Evolutionary conservation across 2,329 filamentous ascomycete genomes (phyloP).

Genomic region (Sclerotinia sclerotiorum): DNA sequence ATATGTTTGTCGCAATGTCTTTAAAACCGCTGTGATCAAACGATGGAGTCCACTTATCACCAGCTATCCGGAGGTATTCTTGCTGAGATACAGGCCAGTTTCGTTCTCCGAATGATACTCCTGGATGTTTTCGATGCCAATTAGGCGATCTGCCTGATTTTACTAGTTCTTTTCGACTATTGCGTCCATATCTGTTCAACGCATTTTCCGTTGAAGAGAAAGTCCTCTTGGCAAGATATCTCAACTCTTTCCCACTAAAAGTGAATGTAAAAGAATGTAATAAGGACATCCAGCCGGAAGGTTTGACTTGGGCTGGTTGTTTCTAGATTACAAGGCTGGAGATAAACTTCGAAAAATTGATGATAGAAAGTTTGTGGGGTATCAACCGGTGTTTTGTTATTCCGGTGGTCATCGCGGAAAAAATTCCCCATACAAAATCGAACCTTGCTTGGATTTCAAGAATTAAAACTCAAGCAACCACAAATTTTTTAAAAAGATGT

Average conservation of each 20-base stretch:
- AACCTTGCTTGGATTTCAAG: neutral
- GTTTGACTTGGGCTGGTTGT: neutral
- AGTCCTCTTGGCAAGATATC: neutral
- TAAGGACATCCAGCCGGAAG: constrained; percentile 8
- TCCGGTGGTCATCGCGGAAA: constrained; percentile 13
- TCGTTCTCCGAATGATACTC: neutral
- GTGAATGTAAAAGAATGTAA: neutral
- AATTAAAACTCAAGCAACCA: neutral
- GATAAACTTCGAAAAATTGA: constrained; percentile 9
- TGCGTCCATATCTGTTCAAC: neutral
- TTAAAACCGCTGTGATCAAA: neutral
- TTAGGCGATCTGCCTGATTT: neutral
- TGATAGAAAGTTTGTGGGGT: neutral
- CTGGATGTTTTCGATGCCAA: neutral
- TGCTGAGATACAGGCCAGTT: neutral
- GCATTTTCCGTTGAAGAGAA: constrained; percentile 4
- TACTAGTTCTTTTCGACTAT: neutral
- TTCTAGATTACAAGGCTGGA: constrained; percentile 11
- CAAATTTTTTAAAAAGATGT: constrained; percentile 29
- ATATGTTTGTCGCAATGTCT: neutral
- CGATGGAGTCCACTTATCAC: neutral
- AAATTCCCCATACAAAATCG: constrained; percentile 4
- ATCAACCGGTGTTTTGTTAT: constrained; percentile 1
- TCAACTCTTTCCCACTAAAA: neutral
- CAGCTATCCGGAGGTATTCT: neutral